Conservation (phyloP, 768 basidiomycete species). For the Podaxis carcinomalis region DNA sequence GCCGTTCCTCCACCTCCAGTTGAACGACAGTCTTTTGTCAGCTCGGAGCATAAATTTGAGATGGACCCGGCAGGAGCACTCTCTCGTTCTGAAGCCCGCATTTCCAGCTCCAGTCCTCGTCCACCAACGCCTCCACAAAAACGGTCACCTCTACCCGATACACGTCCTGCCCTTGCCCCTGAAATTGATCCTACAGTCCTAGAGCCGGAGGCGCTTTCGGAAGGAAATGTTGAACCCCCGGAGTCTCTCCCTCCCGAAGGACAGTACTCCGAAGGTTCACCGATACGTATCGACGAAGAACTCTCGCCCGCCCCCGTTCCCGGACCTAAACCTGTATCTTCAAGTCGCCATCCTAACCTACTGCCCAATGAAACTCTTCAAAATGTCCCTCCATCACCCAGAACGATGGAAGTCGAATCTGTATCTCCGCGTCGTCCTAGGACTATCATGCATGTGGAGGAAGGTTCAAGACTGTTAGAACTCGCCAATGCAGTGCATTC, state of each 20-base stretch:
- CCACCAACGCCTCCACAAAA: conserved; percentile 1
- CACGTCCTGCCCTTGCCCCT: not conserved
- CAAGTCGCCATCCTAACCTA: not conserved
- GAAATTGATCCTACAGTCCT: not conserved
- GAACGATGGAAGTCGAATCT: not conserved
- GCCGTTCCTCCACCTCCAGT: not conserved
- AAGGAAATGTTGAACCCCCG: not conserved
- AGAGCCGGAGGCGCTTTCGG: not conserved
- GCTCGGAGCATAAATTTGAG: not conserved
- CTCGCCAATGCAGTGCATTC: conserved; percentile 8
- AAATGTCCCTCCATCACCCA: not conserved
- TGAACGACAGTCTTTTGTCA: not conserved
- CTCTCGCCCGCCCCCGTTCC: not conserved
- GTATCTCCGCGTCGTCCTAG: not conserved
- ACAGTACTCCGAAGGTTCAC: not conserved
- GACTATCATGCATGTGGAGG: not conserved
- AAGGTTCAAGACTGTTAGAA: conserved; percentile 7
- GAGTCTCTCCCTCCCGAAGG: not conserved
- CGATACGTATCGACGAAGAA: not conserved
- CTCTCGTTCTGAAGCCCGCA: not conserved
- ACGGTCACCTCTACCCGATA: not conserved
- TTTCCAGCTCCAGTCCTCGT: not conserved
- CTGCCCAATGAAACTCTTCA: not conserved
- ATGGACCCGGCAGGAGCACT: not conserved
- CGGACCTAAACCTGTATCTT: not conserved